Evolutionary conservation across 2,329 filamentous ascomycete genomes (phyloP), one percentile per base, ranked within the genome.

Genomic region (Pyricularia pennisetigena): DNA sequence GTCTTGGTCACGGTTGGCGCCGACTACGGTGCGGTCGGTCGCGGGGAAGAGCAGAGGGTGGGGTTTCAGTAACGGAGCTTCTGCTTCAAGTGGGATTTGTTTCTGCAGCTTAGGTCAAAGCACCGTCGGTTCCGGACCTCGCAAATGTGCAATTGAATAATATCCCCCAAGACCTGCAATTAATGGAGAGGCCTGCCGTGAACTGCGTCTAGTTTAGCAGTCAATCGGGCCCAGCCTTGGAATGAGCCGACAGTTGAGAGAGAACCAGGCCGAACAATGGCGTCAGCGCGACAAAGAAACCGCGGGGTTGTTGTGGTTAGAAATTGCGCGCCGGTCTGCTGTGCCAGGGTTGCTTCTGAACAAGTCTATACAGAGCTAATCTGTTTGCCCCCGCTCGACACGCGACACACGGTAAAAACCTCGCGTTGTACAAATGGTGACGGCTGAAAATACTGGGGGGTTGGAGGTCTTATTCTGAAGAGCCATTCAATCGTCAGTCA

Each of bases 251-350:
- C 12, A 3, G 12, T 62, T 62, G 59, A 26, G 59, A 16, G 26
- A 62, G 14, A 59, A 59, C 23, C 24, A 28, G 23, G 14, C 24
- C 23, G 20, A 32, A 59, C 66, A 49, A 67, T 67, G 66, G 62
- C 66, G 66, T 67, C 66, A 67, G 59, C 30, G 66, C 66, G 49
- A 63, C 20, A 61, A 24, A 4, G 49, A 54, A 24, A 23, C 14
- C 23, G 65, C 65, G 65, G 64, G 65, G 65, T 66, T 66, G 65
- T 66, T n/a, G 65, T 66, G 65, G 28, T 66, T 66, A n/a, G 28
- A 28, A 61, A 61, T n/a, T 49, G 41, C 41, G 41, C 41, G 41
- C 41, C 41, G 7, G 12, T 41, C 7, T 41, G 35, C 12, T 41
- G 41, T 49, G 41, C 7, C 20, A 49, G 41, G 41, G 41, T 49